Percentiles rank a stretch among this genome's conserved stretches.
phyloP scores from a whole-genome alignment of 2,329 filamentous ascomycete species.

The Trichoderma cornu-damae region DNA sequence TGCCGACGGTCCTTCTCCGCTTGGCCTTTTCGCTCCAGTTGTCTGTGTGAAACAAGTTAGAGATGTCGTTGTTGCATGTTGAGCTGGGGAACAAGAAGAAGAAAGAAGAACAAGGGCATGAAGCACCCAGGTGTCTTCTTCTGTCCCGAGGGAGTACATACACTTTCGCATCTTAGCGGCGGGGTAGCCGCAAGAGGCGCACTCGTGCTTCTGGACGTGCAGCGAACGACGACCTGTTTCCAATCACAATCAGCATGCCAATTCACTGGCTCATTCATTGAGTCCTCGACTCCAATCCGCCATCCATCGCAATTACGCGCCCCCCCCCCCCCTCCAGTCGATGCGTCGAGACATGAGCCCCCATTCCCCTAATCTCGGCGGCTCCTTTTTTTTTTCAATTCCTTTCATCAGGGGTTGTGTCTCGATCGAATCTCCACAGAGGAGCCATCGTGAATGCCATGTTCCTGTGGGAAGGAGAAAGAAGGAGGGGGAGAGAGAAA shows the following conservation, averaged over 20 bases:
- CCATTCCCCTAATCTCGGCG: background rate
- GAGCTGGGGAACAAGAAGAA: background rate
- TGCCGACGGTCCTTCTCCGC: conserved; percentile 98
- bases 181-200: conserved; percentile 92
- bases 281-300: background rate
- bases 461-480: conserved; percentile 12
- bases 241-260: conserved; percentile 26
- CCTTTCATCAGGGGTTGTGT: conserved; percentile 9
- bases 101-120: no score
- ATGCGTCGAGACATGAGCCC: conserved; percentile 1
- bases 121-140: background rate
- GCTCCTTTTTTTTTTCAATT: conserved; percentile 14
- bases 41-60: conserved; percentile 51
- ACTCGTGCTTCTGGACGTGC: conserved; percentile 99
- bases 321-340: background rate
- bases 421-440: conserved; percentile 3
- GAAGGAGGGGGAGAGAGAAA: no score
- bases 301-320: background rate
- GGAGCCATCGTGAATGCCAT: conserved; percentile 4
- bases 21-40: conserved; percentile 99
- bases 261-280: conserved; percentile 15
- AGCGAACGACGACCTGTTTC: conserved; percentile 84
- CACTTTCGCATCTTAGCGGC: conserved; percentile 97
- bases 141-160: conserved; percentile 53
- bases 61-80: conserved; percentile 5